phyloP scores from a whole-genome alignment of 1,139 yeast species.

The Diutina rugosa region DNA sequence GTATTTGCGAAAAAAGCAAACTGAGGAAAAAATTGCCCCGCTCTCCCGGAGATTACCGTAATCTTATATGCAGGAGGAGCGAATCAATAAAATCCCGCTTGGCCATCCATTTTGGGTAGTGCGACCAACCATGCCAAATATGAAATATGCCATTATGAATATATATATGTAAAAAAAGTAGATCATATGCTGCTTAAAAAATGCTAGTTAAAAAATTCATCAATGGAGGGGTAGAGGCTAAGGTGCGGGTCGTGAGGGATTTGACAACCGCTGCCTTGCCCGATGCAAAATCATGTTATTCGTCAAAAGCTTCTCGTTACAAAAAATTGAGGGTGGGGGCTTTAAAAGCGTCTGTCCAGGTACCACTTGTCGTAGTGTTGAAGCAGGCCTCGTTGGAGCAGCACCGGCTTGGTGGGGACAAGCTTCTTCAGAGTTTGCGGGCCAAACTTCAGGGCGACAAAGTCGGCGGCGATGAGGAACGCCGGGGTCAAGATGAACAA shows the following conservation, averaged over 20 bases:
- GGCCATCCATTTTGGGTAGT: too few relatives aligned
- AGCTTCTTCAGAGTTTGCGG: background rate
- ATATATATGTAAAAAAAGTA: too few relatives aligned
- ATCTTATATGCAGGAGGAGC: background rate
- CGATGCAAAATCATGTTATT: background rate
- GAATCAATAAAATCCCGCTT: background rate
- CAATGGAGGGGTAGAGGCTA: background rate
- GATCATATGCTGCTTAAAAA: background rate
- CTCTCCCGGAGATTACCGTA: background rate
- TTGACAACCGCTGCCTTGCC: background rate
- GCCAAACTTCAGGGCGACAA: background rate
- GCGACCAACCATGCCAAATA: background rate
- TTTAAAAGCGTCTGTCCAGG: background rate
- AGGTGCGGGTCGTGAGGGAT: background rate
- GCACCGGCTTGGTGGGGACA: background rate
- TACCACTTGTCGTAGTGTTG: conserved; percentile 1
- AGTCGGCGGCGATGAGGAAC: conserved; percentile 1
- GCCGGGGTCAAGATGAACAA: conserved; percentile 2
- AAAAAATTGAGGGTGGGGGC: background rate
- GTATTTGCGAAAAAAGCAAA: background rate
- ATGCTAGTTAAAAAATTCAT: background rate
- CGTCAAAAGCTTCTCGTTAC: background rate
- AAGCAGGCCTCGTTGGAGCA: background rate
- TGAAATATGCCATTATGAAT: background rate
- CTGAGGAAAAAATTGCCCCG: background rate